Conservation (phyloP, 129 eudicot genomes). For the Flaveria trinervia region DNA sequence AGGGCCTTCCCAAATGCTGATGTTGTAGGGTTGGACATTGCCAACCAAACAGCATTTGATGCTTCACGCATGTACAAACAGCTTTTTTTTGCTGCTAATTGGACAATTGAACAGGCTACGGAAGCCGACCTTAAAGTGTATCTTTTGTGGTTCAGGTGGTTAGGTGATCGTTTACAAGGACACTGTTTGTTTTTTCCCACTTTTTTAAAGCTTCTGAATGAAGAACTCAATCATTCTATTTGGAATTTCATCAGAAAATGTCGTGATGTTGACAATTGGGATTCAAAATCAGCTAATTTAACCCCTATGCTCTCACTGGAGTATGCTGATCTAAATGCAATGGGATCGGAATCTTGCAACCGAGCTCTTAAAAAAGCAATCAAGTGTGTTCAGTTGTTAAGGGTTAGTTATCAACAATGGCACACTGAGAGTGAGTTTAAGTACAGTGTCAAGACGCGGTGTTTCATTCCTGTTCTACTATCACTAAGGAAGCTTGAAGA, state of each 20-base stretch:
- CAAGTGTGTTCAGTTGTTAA: conserved; percentile 51
- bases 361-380: conserved; percentile 51
- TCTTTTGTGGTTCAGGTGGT: conserved; percentile 70
- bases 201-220: conserved; percentile 40
- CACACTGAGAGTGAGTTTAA: conserved; percentile 43
- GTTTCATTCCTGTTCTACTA: conserved; percentile 45
- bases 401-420: conserved; percentile 83
- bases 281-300: conserved; percentile 22
- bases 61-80: conserved; percentile 28
- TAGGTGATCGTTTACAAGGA: conserved; percentile 53
- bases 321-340: conserved; percentile 34
- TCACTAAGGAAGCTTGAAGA: conserved; percentile 60
- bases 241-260: conserved; percentile 52
- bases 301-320: conserved; percentile 69
- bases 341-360: conserved; percentile 23
- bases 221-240: conserved; percentile 70
- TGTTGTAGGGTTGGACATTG: conserved; percentile 16
- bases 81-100: conserved; percentile 77
- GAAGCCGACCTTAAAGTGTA: conserved; percentile 59
- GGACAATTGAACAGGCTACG: conserved; percentile 84
- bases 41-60: conserved; percentile 31
- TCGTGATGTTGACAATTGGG: conserved; percentile 26
- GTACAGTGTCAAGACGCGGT: conserved; percentile 32
- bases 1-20: conserved; percentile 50
- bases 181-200: conserved; percentile 46